These are phyloP conservation scores for Lasiosphaeria ovina DNA, from an alignment of 495 filamentous ascomycete species.

Conservation along the genomic window DNA sequence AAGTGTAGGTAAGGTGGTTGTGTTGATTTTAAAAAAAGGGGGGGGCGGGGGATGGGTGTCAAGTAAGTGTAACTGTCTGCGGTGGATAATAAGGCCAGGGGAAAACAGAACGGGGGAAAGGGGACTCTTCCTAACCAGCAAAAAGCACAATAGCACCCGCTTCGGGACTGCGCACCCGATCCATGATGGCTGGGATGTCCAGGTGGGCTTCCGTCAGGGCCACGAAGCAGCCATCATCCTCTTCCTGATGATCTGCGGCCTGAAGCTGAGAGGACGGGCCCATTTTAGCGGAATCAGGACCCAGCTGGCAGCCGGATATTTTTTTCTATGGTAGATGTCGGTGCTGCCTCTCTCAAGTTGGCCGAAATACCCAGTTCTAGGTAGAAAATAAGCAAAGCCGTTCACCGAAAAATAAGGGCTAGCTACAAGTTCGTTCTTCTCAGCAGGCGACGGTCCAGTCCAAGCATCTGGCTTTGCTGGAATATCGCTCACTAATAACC, in stretches of 20 bases:
- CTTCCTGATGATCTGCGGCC: conserved; percentile 25
- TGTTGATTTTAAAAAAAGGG: background rate
- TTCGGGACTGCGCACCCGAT: conserved; percentile 69
- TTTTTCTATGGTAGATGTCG: too few species aligned
- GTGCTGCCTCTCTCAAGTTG: too few species aligned
- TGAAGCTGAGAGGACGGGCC: background rate
- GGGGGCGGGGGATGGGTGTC: conserved; percentile 14
- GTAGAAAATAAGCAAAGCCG: too few species aligned
- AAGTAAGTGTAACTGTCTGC: conserved; percentile 7
- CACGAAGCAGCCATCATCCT: conserved; percentile 50
- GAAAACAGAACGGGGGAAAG: conserved; percentile 9
- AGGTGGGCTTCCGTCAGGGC: conserved; percentile 65
- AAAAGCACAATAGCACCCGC: conserved; percentile 91
- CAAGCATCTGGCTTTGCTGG: too few species aligned
- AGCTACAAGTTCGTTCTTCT: too few species aligned
- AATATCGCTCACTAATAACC: too few species aligned
- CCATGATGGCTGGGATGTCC: conserved; percentile 56
- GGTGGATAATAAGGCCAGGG: conserved; percentile 15
- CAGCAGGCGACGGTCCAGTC: too few species aligned
- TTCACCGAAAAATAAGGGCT: too few species aligned
- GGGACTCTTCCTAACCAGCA: conserved; percentile 50
- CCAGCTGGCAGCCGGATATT: too few species aligned
- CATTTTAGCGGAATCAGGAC: background rate
- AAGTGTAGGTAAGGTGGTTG: background rate
- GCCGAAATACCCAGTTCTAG: too few species aligned